These are phyloP conservation scores for Epichloe hybrida DNA, from an alignment of 2,329 filamentous ascomycete species.

Conservation along the genomic window DNA sequence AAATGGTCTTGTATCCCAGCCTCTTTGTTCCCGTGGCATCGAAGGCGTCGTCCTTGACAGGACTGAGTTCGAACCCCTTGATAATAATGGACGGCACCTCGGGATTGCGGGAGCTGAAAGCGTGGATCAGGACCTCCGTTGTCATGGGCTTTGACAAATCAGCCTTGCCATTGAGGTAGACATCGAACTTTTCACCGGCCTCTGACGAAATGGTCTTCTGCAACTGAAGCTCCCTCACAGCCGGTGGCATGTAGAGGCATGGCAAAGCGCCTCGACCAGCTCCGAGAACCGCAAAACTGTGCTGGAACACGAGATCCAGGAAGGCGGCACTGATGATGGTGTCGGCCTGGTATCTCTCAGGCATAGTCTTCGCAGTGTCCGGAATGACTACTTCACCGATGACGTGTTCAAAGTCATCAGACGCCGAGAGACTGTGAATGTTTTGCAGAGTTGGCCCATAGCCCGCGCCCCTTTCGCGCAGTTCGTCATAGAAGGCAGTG, in stretches of 20 bases:
- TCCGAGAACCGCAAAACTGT: conserved; percentile 24
- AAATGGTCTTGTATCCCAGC: not conserved
- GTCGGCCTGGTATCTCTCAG: conserved; percentile 26
- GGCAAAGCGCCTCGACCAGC: conserved; percentile 17
- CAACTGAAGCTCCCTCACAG: conserved; percentile 17
- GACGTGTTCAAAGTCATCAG: not conserved
- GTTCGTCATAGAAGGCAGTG: conserved; percentile 11
- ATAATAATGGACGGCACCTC: conserved; percentile 21
- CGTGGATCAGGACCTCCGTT: not conserved
- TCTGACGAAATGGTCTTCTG: not conserved
- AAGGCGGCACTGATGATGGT: conserved; percentile 32
- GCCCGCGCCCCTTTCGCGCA: conserved; percentile 12
- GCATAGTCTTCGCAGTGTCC: conserved; percentile 32
- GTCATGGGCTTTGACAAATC: not conserved
- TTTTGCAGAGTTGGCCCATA: conserved; percentile 8
- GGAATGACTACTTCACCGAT: conserved; percentile 13
- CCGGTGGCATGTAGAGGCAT: conserved; percentile 23
- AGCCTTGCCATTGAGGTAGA: not conserved
- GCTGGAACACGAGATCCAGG: conserved; percentile 31
- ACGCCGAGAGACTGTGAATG: not conserved
- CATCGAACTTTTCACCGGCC: not conserved
- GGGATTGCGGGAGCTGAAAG: conserved; percentile 12
- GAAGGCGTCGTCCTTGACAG: conserved; percentile 22
- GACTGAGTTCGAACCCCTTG: conserved; percentile 25
- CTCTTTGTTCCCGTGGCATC: not conserved